A percentile compares a stretch with the other conserved stretches of the same genome.
These are phyloP conservation scores for Medicago truncatula DNA, from an alignment of 306 rosid genomes.

Conservation along the genomic window MtrunA17r5.0-ANR NC_053045.1:46105501-46106000, in stretches of 20 bases:
- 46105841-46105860: conserved; percentile 72
- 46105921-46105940: conserved; percentile 76
- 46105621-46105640: conserved; percentile 50
- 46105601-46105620: conserved; percentile 73
- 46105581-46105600: conserved; percentile 60
- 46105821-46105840: conserved; percentile 88
- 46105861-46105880: conserved; percentile 72
- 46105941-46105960: conserved; percentile 44
- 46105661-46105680: conserved; percentile 47
- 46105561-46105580: conserved; percentile 73
- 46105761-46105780: conserved; percentile 73
- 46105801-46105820: conserved; percentile 82
- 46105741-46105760: conserved; percentile 46
- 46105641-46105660: conserved; percentile 46
- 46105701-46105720: conserved; percentile 58
- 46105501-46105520: conserved; percentile 73
- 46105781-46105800: conserved; percentile 89
- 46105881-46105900: conserved; percentile 90
- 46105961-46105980: conserved; percentile 28
- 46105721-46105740: conserved; percentile 55
- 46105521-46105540: conserved; percentile 79
- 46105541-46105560: conserved; percentile 66
- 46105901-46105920: conserved; percentile 84
- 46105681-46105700: conserved; percentile 46
- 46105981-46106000: conserved; percentile 24